A percentile compares a stretch with the other conserved stretches of the same genome.
Evolutionary conservation across 441 rosid genomes (phyloP).

Genomic region (Populus hybrid): DNA sequence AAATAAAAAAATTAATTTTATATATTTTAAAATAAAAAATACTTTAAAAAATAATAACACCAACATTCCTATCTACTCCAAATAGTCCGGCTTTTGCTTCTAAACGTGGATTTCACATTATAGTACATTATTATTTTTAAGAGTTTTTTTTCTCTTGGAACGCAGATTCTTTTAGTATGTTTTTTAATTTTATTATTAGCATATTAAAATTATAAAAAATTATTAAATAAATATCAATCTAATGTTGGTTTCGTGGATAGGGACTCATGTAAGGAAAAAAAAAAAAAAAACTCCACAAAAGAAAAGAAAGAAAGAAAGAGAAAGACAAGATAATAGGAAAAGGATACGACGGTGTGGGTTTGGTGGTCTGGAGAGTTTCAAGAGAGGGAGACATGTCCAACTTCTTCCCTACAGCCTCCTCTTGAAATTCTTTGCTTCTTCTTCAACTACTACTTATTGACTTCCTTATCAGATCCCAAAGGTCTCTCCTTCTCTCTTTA

Average conservation of each 20-base stretch:
- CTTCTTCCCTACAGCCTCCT: conserved; percentile 14
- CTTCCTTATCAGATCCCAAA: conserved; percentile 9
- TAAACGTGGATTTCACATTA: not conserved
- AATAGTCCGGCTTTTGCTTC: not conserved
- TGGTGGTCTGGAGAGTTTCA: conserved; percentile 16
- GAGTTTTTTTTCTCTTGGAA: too few species aligned
- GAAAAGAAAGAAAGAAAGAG: not conserved
- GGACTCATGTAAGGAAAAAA: not conserved
- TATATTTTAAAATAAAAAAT: too few species aligned
- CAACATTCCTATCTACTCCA: too few species aligned
- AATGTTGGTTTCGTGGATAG: not conserved
- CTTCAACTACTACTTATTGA: not conserved
- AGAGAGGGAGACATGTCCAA: conserved; percentile 39
- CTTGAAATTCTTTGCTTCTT: not conserved
- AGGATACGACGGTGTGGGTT: not conserved
- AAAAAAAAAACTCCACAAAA: too few species aligned
- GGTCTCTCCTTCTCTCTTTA: not conserved
- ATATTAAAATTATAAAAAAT: too few species aligned
- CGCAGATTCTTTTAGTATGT: not conserved
- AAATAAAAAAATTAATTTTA: too few species aligned
- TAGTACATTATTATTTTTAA: not conserved
- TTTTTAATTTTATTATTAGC: too few species aligned
- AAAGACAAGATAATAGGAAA: not conserved
- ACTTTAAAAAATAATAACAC: too few species aligned
- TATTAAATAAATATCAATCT: too few species aligned